phyloP scores from a whole-genome alignment of 768 basidiomycete genomes.

The Amanita phalloides region DNA sequence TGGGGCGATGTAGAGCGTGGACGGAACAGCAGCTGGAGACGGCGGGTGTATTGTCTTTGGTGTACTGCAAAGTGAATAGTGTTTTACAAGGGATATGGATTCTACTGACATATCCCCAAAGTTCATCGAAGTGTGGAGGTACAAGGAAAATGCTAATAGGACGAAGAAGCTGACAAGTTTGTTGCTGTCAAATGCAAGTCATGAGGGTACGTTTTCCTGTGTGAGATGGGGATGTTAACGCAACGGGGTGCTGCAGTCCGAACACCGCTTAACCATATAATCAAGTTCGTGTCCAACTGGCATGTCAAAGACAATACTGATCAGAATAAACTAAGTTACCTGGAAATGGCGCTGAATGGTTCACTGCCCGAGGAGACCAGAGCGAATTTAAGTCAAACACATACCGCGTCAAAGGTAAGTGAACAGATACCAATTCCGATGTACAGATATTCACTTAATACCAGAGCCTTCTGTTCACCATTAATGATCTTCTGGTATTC shows the following conservation, averaged over 20 bases:
- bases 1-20: constrained; percentile 61
- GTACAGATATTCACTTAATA: neutral
- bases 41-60: constrained; percentile 65
- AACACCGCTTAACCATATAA: constrained; percentile 74
- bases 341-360: constrained; percentile 74
- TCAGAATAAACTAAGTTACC: constrained; percentile 33
- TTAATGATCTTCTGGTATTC: constrained; percentile 65
- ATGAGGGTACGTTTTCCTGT: constrained; percentile 48
- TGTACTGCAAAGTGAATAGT: constrained; percentile 55
- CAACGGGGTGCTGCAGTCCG: constrained; percentile 33
- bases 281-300: constrained; percentile 41
- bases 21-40: constrained; percentile 79
- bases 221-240: neutral
- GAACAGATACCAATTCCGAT: neutral
- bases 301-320: neutral
- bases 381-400: constrained; percentile 60
- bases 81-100: neutral
- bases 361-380: constrained; percentile 63
- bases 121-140: constrained; percentile 83
- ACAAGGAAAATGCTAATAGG: constrained; percentile 66
- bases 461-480: constrained; percentile 66
- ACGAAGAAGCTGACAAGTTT: constrained; percentile 66
- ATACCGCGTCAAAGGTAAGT: constrained; percentile 62
- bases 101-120: constrained; percentile 13
- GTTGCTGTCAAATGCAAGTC: constrained; percentile 70